Evolutionary conservation across 2,329 filamentous ascomycete species (phyloP), one percentile per base, ranked within the genome.

Genomic region (Fonsecaea pugnacius): DNA sequence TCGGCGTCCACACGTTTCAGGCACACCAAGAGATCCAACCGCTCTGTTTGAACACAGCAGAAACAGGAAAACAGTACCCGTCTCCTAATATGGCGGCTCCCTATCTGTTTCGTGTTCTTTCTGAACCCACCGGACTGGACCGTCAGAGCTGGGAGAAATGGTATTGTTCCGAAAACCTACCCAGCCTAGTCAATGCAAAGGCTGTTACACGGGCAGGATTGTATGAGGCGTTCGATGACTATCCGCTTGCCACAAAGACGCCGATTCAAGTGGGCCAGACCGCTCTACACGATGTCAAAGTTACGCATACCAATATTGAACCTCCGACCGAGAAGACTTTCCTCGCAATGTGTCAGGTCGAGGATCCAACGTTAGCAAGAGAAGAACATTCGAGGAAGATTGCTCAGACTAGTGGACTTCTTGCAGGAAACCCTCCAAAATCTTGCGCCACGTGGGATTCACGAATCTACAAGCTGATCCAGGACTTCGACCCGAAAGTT

Each of bases 191-290:
- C 18, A 24, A 24, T 9, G 51, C 30, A 33, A 60, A 36, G 27
- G n/a, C 58, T 36, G 58, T 27, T 14, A 27, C 58, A 21, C 21
- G 43, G 21, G 58, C 46, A 24, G 33, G 16, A 16, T 52, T 60
- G 24, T 60, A 60, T 10, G 30, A 60, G n/a, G 58, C 58, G 7
- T 60, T 36, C 43, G 27, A 60, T 24, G 58, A 60, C 27, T 60
- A 36, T 52, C 30, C 30, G 46, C 43, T 60, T 46, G 14, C 43
- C 21, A 60, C 58, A 2, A 60, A 60, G 18, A 60, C 58, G 9
- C 58, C 58, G 24, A 21, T 24, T 8, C 10, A 8, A 35, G 58
- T 51, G 16, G 30, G 16, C 21, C 46, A 60, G 35, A 60, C 58
- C 16, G 24, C n/a, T 38, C 46, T 60, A 10, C 58, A 60, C 9